Base-by-base conservation (phyloP, 208 protist species). In the Herpetomonas tarakana region DNA sequence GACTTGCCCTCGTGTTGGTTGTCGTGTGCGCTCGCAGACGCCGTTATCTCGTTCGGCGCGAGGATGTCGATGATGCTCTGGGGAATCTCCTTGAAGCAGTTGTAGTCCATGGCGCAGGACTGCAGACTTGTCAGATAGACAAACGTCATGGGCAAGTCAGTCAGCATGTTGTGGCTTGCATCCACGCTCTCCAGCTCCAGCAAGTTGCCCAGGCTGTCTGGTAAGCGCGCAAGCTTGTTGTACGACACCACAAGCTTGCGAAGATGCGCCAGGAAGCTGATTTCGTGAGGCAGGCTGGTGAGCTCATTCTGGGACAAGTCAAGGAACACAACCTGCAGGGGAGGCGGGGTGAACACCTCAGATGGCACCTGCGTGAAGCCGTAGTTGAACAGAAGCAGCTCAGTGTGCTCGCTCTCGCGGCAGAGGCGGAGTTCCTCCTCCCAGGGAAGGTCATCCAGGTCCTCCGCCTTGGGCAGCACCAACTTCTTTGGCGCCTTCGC, bases 91-190 rank as follows among this genome's bases (percentile, higher is more conserved):
- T 56, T 41, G 58, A 85, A 96, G 51, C 83, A 71, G 71, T 96
- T 96, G 74, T 90, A 96, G 61, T 96, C 90, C 35, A 92, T 71
- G 25, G 75, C 65, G 27, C 85, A 68, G 0, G 75, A 86, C 50
- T 65, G 46, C 35, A 93, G 70, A 18, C 55, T 61, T 19, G 49
- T 65, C 25, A 92, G 65, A 45, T 81, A 88, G 62, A 80, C 62
- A 62, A 96, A 92, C 2, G 77, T 84, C 25, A 66, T 57, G 47
- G 90, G 90, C 30, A 96, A 71, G 4, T 83, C 58, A 0, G 49
- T 58, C 14, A 96, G 62, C 19, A 44, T 16, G 74, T 96, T 96
- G 68, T 96, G 85, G 50, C 82, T 92, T 18, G 77, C 80, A 65
- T 96, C 90, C 12, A 96, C 53, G 18, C 45, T 54, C 53, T 92